Evolutionary conservation across 2,329 filamentous ascomycete species (phyloP).

Genomic region (Cladosporium sp.): DNA sequence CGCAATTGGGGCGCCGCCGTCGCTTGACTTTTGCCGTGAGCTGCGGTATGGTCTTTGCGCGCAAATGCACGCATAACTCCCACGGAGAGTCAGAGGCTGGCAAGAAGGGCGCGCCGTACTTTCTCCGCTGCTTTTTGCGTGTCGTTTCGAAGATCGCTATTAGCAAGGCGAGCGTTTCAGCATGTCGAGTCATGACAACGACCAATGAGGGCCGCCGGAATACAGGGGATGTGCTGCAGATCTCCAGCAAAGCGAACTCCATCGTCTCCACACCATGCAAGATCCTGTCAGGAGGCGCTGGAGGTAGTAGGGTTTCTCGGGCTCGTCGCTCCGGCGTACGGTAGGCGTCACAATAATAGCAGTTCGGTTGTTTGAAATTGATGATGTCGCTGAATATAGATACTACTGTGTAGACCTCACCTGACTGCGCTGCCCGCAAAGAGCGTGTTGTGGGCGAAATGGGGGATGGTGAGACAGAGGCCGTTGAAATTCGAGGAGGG

Average conservation of each 20-base stretch:
- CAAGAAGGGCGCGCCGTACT: neutral
- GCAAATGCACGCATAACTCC: neutral
- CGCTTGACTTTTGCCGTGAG: neutral
- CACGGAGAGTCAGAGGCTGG: neutral
- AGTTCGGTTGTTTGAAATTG: neutral
- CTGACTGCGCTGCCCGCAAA: neutral
- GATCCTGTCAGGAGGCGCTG: neutral
- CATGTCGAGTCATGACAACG: neutral
- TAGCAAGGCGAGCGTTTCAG: conserved; percentile 7
- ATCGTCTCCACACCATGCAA: neutral
- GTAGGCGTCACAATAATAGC: neutral
- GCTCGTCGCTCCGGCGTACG: neutral
- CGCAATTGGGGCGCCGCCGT: neutral
- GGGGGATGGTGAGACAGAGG: conserved; percentile 1
- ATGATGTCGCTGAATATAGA: neutral
- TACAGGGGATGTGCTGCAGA: neutral
- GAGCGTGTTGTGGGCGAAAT: neutral
- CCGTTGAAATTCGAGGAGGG: neutral
- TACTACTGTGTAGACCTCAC: neutral
- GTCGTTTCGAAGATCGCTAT: conserved; percentile 12
- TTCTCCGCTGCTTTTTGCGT: conserved; percentile 2
- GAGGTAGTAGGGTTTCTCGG: neutral
- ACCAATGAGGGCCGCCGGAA: neutral
- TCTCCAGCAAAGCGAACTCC: neutral
- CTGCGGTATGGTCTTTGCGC: neutral